Base-by-base conservation (phyloP, 257 asterid species). In the Nicotiana tomentosiformis region DNA sequence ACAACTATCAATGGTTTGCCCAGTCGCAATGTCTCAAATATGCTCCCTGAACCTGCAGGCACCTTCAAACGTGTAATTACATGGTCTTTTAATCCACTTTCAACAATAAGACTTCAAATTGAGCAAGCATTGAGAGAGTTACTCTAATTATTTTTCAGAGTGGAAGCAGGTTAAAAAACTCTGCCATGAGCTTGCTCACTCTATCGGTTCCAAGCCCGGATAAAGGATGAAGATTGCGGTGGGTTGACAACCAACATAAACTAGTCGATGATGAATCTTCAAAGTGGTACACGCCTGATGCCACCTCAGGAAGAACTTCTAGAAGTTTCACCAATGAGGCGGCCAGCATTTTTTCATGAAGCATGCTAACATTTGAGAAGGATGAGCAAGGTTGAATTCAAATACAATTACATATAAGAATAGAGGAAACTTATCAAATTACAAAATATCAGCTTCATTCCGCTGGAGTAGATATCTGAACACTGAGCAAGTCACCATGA, bases 41-140 rank as follows among this genome's bases (percentile, higher is more conserved):
- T 94, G 93, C 98, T 95, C 46, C 98, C 99, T 18, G 99, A 95
- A 81, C 99, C 98, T 95, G 90, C 82, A 72, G 29, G 64, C 64
- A 61, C 66, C 5, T 20, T 61, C 32, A 20, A 61, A 61, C 5
- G 32, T 61, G 66, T n/a, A 29, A 61, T 61, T 57, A 57, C 64
- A 53, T 53, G 0, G 17, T 53, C 57, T 53, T 53, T 53, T 51
- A 51, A 51, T 5, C 57, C 57, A 53, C 17, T 1, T 12, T 53
- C 57, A 53, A 43, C 49, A 43, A 43, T 8, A 43, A 43, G 0
- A 43, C 49, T 2, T 2, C 10, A 8, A 43, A 43, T 8, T 1
- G 11, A 8, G 49, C 10, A 43, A 8, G 49, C 49, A 43, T 43
- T 43, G 49, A 43, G 49, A 43, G 2, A 7, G 8, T 43, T 43